Evolutionary conservation across 2,329 filamentous ascomycete genomes (phyloP), one percentile per base, ranked within the genome.

Genomic region (Teratosphaeria gauchensis): DNA sequence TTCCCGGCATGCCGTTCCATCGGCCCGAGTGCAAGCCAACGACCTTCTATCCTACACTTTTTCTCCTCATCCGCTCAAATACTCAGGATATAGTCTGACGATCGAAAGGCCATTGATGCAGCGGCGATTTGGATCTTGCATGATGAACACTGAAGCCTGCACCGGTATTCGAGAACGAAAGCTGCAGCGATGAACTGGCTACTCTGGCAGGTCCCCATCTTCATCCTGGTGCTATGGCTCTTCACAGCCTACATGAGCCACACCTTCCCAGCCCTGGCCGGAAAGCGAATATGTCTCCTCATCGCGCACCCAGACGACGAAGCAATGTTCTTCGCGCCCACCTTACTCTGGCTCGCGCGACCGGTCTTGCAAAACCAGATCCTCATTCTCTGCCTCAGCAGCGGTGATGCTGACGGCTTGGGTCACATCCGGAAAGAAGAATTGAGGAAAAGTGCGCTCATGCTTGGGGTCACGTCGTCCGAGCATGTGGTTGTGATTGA

Each of bases 241-340:
- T 78, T 78, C 65, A 78, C 77, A 32, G 71, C 74, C 33, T 75
- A 75, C 60, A 70, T 79, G 60, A 74, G 69, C 62, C 57, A 57
- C 33, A 72, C 80, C 33, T 83, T 89, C 66, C 88, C 90, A 3
- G 82, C 77, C 52, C 78, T 96, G 63, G 80, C 79, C 66, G 87
- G 90, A 77, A 95, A 95, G 80, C 85, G 89, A 69, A 90, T 99
- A 70, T 88, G 89, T 72, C 82, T 99, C 57, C 80, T 99, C 58
- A 97, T 99, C 69, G 94, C 94, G 24, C 94, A 99, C 76, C 94
- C 94, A 0, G 94, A 99, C 75, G 94, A 99, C 70, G 94, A 99
- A 78, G 94, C 92, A 73, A 99, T 99, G 94, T 99, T 99, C 80
- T 99, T 99, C 76, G 85, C 91, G 63, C 94, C 94, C 0, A 89